phyloP scores from a whole-genome alignment of 1,284 basidiomycete genomes.

The Puccinia hordei region DNA sequence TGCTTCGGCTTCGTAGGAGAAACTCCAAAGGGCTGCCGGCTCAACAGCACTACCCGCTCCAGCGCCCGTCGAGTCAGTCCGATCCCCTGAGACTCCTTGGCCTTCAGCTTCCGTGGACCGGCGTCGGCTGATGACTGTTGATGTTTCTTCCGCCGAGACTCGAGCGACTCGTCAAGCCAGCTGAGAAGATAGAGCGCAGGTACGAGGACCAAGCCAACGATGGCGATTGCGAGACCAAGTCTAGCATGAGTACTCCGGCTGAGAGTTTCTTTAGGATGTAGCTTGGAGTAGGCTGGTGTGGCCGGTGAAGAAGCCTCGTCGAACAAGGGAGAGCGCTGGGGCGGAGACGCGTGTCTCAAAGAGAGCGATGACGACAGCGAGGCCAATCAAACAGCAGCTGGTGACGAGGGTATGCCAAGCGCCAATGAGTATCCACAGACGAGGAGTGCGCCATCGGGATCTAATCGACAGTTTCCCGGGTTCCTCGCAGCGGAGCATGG shows the following conservation, averaged over 20 bases:
- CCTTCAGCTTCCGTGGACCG: conserved; percentile 28
- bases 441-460: conserved; percentile 20
- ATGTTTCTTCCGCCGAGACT: background rate
- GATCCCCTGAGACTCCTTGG: background rate
- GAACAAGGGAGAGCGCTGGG: background rate
- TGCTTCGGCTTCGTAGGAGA: too few species aligned
- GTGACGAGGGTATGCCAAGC: conserved; percentile 11
- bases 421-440: conserved; percentile 31
- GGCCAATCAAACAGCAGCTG: background rate
- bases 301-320: conserved; percentile 12
- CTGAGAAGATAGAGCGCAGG: conserved; percentile 26
- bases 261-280: background rate
- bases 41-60: background rate
- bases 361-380: conserved; percentile 10
- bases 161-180: conserved; percentile 26
- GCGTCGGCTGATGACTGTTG: background rate
- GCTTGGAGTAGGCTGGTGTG: background rate
- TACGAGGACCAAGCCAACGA: conserved; percentile 12
- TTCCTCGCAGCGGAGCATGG: conserved; percentile 34
- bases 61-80: background rate
- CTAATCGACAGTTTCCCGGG: conserved; percentile 29
- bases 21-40: background rate
- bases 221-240: conserved; percentile 19
- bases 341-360: conserved; percentile 16
- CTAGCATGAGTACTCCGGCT: conserved; percentile 22